phyloP scores from a whole-genome alignment of 257 asterid species.

The Thymus quinquecostatus region DNA sequence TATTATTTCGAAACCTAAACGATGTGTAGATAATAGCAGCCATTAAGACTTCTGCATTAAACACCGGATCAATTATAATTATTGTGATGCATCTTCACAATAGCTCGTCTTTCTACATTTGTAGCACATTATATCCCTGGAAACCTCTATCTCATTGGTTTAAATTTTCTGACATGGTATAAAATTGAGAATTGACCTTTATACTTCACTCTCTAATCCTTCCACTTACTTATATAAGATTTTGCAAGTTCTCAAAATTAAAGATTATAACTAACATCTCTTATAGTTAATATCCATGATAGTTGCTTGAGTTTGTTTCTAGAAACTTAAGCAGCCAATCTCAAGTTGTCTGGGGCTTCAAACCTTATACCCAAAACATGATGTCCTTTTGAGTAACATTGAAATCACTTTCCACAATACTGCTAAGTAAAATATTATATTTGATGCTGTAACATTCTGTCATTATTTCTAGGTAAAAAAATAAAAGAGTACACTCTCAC shows the following conservation, averaged over 20 bases:
- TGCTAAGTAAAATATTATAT: background rate
- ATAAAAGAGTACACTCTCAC: background rate
- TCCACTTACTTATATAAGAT: background rate
- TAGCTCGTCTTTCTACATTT: background rate
- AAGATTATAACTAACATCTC: background rate
- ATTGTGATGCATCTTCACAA: slow-evolving; percentile 13
- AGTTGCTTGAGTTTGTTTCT: background rate
- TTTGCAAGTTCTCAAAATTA: background rate
- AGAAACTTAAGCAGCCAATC: slow-evolving; percentile 1
- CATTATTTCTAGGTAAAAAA: background rate
- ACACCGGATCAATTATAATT: slow-evolving; percentile 1
- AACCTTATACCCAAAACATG: background rate
- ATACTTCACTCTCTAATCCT: background rate
- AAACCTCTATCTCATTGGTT: slow-evolving; percentile 5
- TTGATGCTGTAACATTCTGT: slow-evolving; percentile 16
- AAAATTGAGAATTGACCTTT: background rate
- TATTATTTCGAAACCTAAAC: background rate
- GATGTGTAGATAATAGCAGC: background rate
- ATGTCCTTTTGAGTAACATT: background rate
- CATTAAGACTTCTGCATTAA: background rate
- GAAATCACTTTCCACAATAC: slow-evolving; percentile 3
- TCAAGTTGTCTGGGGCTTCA: slow-evolving; percentile 4
- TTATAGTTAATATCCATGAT: background rate
- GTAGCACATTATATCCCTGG: slow-evolving; percentile 8
- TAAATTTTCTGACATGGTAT: slow-evolving; percentile 4